phyloP scores from a whole-genome alignment of 2,329 filamentous ascomycete genomes.

The Talaromyces sp. region DNA sequence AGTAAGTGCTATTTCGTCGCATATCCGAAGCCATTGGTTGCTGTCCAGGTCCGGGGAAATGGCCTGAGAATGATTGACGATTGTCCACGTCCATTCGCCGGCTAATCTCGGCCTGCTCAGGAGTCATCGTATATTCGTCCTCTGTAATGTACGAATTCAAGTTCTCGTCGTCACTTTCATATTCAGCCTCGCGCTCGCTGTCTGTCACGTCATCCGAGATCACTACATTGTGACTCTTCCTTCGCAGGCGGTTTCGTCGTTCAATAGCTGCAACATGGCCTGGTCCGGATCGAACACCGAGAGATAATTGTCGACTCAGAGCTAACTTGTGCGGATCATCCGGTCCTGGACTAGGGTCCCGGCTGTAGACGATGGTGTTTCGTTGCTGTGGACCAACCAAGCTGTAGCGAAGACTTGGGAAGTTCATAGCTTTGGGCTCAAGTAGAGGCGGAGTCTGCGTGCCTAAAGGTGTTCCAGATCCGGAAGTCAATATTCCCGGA shows the following conservation, averaged over 20 bases:
- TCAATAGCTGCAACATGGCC: slow-evolving; percentile 23
- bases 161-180: slow-evolving; percentile 25
- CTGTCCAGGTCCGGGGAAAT: slow-evolving; percentile 20
- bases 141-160: slow-evolving; percentile 30
- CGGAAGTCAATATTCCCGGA: slow-evolving; percentile 21
- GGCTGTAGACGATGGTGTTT: slow-evolving; percentile 36
- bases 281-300: slow-evolving; percentile 37
- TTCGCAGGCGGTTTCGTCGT: slow-evolving; percentile 6
- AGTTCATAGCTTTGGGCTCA: slow-evolving; percentile 26
- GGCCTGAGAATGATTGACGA: slow-evolving; percentile 6
- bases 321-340: slow-evolving; percentile 26
- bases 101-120: slow-evolving; percentile 28
- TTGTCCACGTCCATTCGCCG: slow-evolving; percentile 19
- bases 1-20: neutral
- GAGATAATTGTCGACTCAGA: slow-evolving; percentile 32
- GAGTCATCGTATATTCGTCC: slow-evolving; percentile 34
- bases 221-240: slow-evolving; percentile 3
- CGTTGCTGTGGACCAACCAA: slow-evolving; percentile 32
- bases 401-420: slow-evolving; percentile 25
- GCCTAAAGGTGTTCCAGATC: slow-evolving; percentile 23
- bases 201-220: slow-evolving; percentile 21
- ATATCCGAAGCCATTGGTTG: neutral
- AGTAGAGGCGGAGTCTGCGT: slow-evolving; percentile 29
- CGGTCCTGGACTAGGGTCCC: slow-evolving; percentile 28
- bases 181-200: slow-evolving; percentile 31